Evolutionary conservation across 1,284 basidiomycete genomes (phyloP).

Genomic region (Athelia sp.): DNA sequence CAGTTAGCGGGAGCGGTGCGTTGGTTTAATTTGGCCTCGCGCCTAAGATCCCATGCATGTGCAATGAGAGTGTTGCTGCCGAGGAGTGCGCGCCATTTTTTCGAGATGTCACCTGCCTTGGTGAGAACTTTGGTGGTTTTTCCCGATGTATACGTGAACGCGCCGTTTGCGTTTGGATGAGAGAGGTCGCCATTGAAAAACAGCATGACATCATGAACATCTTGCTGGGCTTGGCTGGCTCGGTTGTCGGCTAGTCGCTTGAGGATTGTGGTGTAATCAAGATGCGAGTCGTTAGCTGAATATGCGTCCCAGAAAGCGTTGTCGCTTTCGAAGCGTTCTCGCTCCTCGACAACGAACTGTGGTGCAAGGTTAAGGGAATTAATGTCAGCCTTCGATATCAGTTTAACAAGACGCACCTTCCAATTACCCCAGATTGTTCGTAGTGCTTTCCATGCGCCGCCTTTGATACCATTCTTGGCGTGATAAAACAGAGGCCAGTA

Average conservation of each 20-base stretch:
- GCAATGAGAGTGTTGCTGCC: conserved; percentile 2
- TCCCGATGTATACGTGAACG: conserved; percentile 1
- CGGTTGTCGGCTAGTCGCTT: neutral
- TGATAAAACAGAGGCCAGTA: conserved; percentile 17
- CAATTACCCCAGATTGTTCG: conserved; percentile 15
- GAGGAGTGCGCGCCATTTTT: conserved; percentile 9
- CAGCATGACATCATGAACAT: neutral
- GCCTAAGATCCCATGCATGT: no score
- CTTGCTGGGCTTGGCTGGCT: neutral
- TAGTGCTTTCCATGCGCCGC: conserved; percentile 11
- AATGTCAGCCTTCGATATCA: conserved; percentile 7
- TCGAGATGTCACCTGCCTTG: conserved; percentile 5
- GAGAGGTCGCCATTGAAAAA: neutral
- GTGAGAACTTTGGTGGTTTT: conserved; percentile 6
- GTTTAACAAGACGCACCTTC: conserved; percentile 19
- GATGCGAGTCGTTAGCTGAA: conserved; percentile 3
- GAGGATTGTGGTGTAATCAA: neutral
- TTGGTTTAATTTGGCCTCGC: no score
- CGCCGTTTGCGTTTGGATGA: neutral
- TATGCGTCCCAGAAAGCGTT: conserved; percentile 13
- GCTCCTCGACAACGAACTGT: conserved; percentile 9
- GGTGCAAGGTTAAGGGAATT: neutral
- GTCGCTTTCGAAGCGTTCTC: conserved; percentile 8
- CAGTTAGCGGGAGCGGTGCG: no score
- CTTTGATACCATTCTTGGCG: conserved; percentile 6